Conservation (phyloP, 331 rosid species). For the Arachis monticola region DNA sequence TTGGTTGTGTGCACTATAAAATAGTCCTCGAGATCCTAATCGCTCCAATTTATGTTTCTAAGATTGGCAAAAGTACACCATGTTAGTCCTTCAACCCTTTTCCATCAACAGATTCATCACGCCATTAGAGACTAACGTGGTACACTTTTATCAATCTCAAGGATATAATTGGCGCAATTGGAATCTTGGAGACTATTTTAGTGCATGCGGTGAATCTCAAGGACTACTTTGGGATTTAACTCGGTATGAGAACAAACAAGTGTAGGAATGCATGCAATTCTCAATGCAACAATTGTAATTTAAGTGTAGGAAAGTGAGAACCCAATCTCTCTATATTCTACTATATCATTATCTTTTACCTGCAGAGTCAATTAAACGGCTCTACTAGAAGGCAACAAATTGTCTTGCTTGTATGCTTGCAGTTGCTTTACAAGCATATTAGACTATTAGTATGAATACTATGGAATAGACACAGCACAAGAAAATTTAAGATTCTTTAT, state of each 20-base stretch:
- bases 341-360: background rate
- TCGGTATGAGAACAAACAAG: background rate
- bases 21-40: background rate
- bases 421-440: constrained; percentile 2
- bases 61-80: too few relatives aligned
- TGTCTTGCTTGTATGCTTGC: background rate
- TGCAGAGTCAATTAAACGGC: background rate
- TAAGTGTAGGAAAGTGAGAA: background rate
- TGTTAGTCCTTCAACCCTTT: too few relatives aligned
- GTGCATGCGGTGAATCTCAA: too few relatives aligned
- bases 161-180: too few relatives aligned
- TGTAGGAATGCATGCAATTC: constrained; percentile 18
- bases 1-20: too few relatives aligned
- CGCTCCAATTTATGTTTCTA: too few relatives aligned
- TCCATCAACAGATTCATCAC: too few relatives aligned
- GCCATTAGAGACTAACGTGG: too few relatives aligned
- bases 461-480: constrained; percentile 4
- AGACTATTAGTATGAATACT: too few relatives aligned
- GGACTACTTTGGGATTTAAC: too few relatives aligned
- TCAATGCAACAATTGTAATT: constrained; percentile 3
- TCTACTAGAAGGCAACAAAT: background rate
- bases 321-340: background rate
- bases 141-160: background rate
- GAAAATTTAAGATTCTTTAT: background rate
- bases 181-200: too few relatives aligned